Conservation (phyloP, 106 monocot genomes). For the Dendrobium nobile region DNA sequence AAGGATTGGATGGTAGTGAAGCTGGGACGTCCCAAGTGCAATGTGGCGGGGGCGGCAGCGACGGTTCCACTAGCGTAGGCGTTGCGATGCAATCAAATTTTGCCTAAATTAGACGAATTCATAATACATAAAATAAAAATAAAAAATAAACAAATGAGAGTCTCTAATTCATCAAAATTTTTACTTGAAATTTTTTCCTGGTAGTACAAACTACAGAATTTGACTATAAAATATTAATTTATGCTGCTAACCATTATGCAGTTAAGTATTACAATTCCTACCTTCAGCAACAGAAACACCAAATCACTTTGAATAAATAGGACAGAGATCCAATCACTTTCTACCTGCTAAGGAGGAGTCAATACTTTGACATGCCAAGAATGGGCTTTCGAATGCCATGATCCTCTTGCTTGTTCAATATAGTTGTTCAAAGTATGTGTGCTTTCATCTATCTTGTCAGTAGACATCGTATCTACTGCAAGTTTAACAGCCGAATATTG, state of each 20-base stretch:
- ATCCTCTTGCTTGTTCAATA: conserved; percentile 21
- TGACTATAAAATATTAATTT: background rate
- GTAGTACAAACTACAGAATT: background rate
- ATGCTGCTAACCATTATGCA: background rate
- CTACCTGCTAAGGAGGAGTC: conserved; percentile 24
- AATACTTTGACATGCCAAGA: conserved; percentile 41
- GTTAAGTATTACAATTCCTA: background rate
- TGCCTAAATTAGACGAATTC: no score
- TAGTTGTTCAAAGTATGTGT: conserved; percentile 69
- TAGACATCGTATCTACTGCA: conserved; percentile 58
- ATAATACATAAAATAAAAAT: no score
- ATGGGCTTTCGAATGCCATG: background rate
- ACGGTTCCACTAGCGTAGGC: no score
- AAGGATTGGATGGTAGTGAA: no score
- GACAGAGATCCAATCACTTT: background rate
- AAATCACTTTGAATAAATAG: background rate
- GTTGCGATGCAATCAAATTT: no score
- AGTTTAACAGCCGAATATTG: conserved; percentile 73
- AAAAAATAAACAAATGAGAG: no score
- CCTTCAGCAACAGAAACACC: background rate
- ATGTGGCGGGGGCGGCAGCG: no score
- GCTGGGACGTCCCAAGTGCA: no score
- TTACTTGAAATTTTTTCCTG: no score
- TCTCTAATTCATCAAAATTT: no score
- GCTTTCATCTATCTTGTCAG: conserved; percentile 49